A percentile compares a stretch with the other conserved stretches of the same genome.
Conservation (phyloP, 2,329 filamentous ascomycete genomes). For the Xylariales sp. region DNA sequence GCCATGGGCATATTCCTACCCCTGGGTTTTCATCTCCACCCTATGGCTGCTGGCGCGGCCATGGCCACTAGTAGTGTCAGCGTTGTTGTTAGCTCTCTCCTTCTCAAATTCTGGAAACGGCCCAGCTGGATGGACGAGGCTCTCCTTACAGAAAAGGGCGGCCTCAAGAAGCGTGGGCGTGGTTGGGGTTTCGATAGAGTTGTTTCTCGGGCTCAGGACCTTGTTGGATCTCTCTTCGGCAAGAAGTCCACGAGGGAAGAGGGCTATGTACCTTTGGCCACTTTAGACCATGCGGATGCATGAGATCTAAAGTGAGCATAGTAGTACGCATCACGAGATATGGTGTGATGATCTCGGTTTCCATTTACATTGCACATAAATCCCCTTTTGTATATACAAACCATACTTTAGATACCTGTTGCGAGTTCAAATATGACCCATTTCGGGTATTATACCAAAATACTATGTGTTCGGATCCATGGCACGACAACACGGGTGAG, state of each 20-base stretch:
- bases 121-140: constrained; percentile 88
- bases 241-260: constrained; percentile 56
- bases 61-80: constrained; percentile 94
- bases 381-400: constrained; percentile 31
- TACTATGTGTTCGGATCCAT: too few relatives aligned
- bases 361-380: constrained; percentile 8
- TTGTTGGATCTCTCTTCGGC: constrained; percentile 52
- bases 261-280: constrained; percentile 70
- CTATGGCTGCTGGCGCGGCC: constrained; percentile 92
- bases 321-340: constrained; percentile 15
- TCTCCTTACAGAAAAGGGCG: constrained; percentile 68
- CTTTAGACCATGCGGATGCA: constrained; percentile 56
- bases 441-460: background rate
- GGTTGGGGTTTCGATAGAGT: constrained; percentile 57
- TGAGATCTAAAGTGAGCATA: constrained; percentile 30
- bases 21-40: constrained; percentile 86
- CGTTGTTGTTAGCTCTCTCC: constrained; percentile 84
- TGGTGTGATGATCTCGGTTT: constrained; percentile 13
- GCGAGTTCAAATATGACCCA: background rate
- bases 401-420: constrained; percentile 22
- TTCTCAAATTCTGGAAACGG: constrained; percentile 87
- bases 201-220: constrained; percentile 57
- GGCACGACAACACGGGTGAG: too few relatives aligned
- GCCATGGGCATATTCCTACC: constrained; percentile 97
- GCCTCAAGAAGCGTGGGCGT: constrained; percentile 55